Percentiles rank a stretch among this genome's conserved stretches.
These are phyloP conservation scores for Neonectria ditissima DNA, from an alignment of 2,329 filamentous ascomycete genomes.

Conservation along the genomic window DNA sequence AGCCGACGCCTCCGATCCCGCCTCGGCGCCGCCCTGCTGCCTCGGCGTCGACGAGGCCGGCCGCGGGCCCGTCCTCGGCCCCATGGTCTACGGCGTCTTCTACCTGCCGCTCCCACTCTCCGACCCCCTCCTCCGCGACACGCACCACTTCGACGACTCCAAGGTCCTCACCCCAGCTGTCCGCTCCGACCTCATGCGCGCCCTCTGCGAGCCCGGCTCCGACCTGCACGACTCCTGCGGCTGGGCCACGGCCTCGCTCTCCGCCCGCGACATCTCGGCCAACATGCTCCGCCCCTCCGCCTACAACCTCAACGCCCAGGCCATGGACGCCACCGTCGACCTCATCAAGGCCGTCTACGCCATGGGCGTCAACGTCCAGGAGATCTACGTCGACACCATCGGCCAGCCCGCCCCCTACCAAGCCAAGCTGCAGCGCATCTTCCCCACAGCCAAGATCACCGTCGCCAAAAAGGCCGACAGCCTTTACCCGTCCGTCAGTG, in stretches of 20 bases:
- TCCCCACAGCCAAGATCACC: conserved; percentile 80
- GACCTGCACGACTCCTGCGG: conserved; percentile 71
- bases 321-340: conserved; percentile 88
- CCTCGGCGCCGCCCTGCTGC: conserved; percentile 66
- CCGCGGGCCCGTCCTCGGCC: conserved; percentile 90
- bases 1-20: conserved; percentile 50
- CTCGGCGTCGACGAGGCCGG: conserved; percentile 95
- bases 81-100: conserved; percentile 78
- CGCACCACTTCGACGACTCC: conserved; percentile 93
- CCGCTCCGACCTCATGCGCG: conserved; percentile 76
- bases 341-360: conserved; percentile 83
- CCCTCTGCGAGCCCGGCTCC: conserved; percentile 73
- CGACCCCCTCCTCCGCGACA: conserved; percentile 78
- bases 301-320: conserved; percentile 97
- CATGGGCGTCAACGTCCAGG: conserved; percentile 82
- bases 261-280: conserved; percentile 83
- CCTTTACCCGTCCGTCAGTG: conserved; percentile 91
- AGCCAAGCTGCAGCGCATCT: conserved; percentile 83
- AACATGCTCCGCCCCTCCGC: conserved; percentile 77
- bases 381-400: conserved; percentile 97
- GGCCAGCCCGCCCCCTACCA: conserved; percentile 87
- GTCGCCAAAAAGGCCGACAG: conserved; percentile 94
- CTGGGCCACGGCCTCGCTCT: conserved; percentile 86
- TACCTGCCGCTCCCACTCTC: conserved; percentile 79
- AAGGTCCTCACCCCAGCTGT: conserved; percentile 88